A percentile compares a stretch with the other conserved stretches of the same genome.
These are phyloP conservation scores for Fusarium praegraminearum DNA, from an alignment of 2,329 filamentous ascomycete species.

Conservation along the genomic window DNA sequence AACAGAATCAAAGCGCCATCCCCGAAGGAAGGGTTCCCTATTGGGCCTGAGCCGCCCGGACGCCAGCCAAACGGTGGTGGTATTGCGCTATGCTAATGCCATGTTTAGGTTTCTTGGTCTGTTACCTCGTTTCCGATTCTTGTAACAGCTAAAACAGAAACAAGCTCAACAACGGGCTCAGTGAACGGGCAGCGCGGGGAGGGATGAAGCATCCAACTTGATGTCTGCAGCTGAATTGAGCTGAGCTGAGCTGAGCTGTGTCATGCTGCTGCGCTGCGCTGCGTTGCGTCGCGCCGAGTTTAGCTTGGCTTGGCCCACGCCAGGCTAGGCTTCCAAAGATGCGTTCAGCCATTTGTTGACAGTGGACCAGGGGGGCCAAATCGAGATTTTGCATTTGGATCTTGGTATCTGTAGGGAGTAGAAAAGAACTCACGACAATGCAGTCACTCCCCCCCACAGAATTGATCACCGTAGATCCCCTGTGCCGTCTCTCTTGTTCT, in stretches of 20 bases:
- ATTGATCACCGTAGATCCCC: constrained; percentile 46
- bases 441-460: constrained; percentile 28
- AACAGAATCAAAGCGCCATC: constrained; percentile 38
- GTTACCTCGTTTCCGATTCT: background rate
- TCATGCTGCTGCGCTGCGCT: background rate
- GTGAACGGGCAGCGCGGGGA: too few species aligned
- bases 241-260: background rate
- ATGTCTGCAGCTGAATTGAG: background rate
- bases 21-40: constrained; percentile 35
- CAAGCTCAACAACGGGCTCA: background rate
- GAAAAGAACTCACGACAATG: constrained; percentile 24
- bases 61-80: constrained; percentile 19
- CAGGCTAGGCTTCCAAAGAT: background rate
- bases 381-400: constrained; percentile 48
- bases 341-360: constrained; percentile 21
- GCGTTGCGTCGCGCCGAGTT: background rate
- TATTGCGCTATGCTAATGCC: background rate
- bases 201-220: background rate
- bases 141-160: background rate
- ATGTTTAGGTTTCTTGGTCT: background rate
- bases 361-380: constrained; percentile 32
- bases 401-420: constrained; percentile 8
- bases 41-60: constrained; percentile 33
- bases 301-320: background rate
- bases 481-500: constrained; percentile 25